These are phyloP conservation scores for Petunia axillaris DNA, from an alignment of 257 asterid species.

Conservation along the genomic window DNA sequence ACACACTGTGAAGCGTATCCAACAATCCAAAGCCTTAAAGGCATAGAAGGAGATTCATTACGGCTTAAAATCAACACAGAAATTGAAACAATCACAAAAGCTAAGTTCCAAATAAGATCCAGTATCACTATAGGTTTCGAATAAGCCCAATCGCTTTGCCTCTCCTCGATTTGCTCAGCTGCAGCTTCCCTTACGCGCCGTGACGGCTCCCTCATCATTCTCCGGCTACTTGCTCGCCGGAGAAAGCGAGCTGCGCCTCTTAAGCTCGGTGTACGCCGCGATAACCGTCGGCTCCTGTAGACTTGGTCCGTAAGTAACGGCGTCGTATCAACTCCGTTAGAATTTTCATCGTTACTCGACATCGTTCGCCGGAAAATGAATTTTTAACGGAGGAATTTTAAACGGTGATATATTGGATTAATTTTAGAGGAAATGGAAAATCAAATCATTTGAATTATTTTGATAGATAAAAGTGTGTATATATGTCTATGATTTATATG, in stretches of 20 bases:
- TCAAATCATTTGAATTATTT: not conserved
- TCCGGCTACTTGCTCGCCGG: constrained; percentile 53
- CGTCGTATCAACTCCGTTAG: constrained; percentile 41
- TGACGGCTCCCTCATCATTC: constrained; percentile 53
- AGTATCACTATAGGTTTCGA: constrained; percentile 83
- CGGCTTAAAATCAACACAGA: constrained; percentile 49
- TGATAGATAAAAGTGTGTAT: not conserved
- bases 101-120: constrained; percentile 82
- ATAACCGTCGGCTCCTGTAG: constrained; percentile 57
- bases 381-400: not conserved
- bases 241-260: constrained; percentile 55
- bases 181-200: constrained; percentile 56
- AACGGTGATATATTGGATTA: not conserved
- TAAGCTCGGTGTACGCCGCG: constrained; percentile 64
- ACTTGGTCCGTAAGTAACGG: constrained; percentile 63
- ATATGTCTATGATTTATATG: not conserved
- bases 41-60: constrained; percentile 43
- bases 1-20: constrained; percentile 52
- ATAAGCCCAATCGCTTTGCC: constrained; percentile 93
- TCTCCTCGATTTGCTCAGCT: constrained; percentile 68
- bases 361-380: constrained; percentile 25
- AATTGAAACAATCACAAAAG: constrained; percentile 53
- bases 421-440: not conserved
- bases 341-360: constrained; percentile 32
- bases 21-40: constrained; percentile 50